Conservation (phyloP, 352 stramenopile species). For the Aphanomyces stellatus region DNA sequence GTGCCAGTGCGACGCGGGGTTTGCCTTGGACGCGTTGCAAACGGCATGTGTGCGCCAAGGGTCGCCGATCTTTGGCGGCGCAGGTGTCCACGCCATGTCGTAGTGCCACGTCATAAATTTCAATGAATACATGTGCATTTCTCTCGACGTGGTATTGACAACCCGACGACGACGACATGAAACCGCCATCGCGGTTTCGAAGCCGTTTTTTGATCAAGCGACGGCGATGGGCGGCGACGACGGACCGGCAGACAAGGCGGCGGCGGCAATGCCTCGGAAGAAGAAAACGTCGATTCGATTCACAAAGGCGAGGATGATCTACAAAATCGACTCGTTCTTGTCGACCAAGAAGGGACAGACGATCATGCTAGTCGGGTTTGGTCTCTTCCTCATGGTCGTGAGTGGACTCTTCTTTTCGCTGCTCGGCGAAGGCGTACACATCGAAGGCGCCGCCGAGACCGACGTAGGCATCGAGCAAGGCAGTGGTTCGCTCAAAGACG, state of each 20-base stretch:
- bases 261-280: no score
- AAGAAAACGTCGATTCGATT: no score
- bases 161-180: no score
- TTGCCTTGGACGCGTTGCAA: background rate
- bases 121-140: no score
- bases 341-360: conserved; percentile 50
- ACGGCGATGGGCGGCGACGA: background rate
- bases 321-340: conserved; percentile 56
- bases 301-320: conserved; percentile 30
- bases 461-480: background rate
- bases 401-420: conserved; percentile 32
- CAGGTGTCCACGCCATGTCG: background rate
- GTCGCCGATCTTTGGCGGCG: background rate
- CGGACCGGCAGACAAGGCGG: background rate
- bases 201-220: no score
- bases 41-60: conserved; percentile 4
- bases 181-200: no score
- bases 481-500: background rate
- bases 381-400: conserved; percentile 35
- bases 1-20: conserved; percentile 16
- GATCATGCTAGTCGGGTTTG: conserved; percentile 32
- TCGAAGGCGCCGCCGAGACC: background rate
- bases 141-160: no score
- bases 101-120: background rate
- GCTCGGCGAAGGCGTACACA: conserved; percentile 22